phyloP scores from a whole-genome alignment of 1,284 basidiomycete species.

The Agroathelia rolfsii region DNA sequence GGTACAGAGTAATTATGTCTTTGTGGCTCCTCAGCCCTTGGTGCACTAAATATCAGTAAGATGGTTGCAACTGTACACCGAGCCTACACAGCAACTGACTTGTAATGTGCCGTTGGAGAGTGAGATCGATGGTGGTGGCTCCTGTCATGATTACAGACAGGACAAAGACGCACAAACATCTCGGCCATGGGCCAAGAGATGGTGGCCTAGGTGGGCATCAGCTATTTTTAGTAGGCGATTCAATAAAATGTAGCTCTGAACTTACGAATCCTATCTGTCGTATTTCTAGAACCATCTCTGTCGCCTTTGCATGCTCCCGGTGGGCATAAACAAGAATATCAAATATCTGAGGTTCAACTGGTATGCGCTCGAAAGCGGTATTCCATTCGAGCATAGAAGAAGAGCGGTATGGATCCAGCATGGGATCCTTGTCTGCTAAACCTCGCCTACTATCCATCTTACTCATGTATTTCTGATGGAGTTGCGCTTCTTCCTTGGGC shows the following conservation, averaged over 20 bases:
- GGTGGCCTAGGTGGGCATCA: constrained; percentile 30
- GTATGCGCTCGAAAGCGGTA: constrained; percentile 48
- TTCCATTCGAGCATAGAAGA: constrained; percentile 25
- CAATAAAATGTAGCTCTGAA: too few relatives aligned
- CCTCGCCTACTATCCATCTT: constrained; percentile 28
- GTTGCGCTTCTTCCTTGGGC: constrained; percentile 35
- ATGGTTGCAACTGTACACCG: too few relatives aligned
- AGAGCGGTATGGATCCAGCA: constrained; percentile 11
- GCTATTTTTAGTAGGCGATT: background rate
- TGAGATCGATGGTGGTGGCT: too few relatives aligned
- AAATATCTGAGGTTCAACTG: constrained; percentile 57
- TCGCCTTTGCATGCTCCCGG: constrained; percentile 41
- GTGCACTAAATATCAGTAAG: too few relatives aligned
- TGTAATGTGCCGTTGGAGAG: too few relatives aligned
- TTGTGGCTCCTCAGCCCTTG: too few relatives aligned
- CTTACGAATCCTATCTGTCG: constrained; percentile 51
- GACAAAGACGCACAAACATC: constrained; percentile 53
- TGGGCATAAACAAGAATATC: constrained; percentile 61
- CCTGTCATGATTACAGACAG: constrained; percentile 49
- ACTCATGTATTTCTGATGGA: constrained; percentile 31
- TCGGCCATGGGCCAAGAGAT: constrained; percentile 71
- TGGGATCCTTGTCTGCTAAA: constrained; percentile 15
- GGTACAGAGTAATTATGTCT: too few relatives aligned
- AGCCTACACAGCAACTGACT: too few relatives aligned
- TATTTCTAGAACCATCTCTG: constrained; percentile 45